Conservation (phyloP, 768 basidiomycete genomes). For the Leccinum subgranulosum region DNA sequence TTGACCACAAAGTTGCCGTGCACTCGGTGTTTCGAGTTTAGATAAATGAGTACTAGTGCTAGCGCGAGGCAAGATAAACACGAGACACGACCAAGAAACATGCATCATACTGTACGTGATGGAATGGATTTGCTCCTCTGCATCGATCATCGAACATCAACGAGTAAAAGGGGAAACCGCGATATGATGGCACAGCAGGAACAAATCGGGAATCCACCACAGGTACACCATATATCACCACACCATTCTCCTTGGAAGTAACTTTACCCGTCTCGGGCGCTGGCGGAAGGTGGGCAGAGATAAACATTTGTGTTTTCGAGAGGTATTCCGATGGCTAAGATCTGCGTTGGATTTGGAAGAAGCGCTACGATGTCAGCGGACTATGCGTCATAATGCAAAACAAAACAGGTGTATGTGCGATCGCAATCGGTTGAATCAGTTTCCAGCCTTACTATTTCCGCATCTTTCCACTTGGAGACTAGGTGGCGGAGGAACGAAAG, state of each 20-base stretch:
- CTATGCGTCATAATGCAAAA: not conserved
- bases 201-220: constrained; percentile 51
- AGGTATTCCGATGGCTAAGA: constrained; percentile 42
- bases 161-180: constrained; percentile 73
- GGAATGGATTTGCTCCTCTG: constrained; percentile 14
- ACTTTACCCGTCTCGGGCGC: constrained; percentile 19
- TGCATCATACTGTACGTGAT: constrained; percentile 12
- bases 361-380: constrained; percentile 1
- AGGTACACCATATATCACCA: constrained; percentile 49
- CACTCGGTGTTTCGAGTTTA: constrained; percentile 25
- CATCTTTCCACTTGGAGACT: constrained; percentile 30
- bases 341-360: constrained; percentile 22
- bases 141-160: constrained; percentile 38
- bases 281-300: constrained; percentile 55
- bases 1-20: constrained; percentile 10
- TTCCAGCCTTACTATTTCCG: constrained; percentile 23
- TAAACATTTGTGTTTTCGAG: constrained; percentile 57
- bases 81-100: constrained; percentile 10
- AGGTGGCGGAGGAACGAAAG: constrained; percentile 47
- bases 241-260: constrained; percentile 23
- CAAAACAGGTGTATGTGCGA: constrained; percentile 25
- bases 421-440: constrained; percentile 23
- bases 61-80: constrained; percentile 18
- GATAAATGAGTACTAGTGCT: constrained; percentile 30
- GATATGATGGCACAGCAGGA: constrained; percentile 59